Conservation (phyloP, 2,329 filamentous ascomycete genomes). For the Rachicladosporium sp. region DNA sequence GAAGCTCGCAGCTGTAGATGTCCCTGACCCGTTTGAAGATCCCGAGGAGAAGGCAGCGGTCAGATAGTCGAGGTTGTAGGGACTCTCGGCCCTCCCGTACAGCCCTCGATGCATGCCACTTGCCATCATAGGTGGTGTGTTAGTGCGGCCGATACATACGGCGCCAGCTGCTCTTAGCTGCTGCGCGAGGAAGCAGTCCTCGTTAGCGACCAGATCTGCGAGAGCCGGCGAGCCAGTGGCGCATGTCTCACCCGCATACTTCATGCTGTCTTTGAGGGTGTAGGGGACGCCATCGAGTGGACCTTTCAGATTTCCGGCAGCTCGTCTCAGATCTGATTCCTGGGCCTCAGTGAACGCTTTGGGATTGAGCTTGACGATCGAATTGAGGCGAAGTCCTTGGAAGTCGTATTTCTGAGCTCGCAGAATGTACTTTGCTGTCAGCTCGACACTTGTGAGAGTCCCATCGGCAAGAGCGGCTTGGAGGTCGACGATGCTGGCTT, state of each 20-base stretch:
- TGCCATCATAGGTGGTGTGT: constrained; percentile 49
- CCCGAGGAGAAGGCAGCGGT: constrained; percentile 45
- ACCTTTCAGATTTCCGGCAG: constrained; percentile 23
- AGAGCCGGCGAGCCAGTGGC: constrained; percentile 46
- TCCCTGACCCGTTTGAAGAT: constrained; percentile 45
- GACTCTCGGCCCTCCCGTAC: constrained; percentile 44
- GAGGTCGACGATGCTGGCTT: constrained; percentile 36
- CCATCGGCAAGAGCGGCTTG: constrained; percentile 30
- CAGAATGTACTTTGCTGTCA: constrained; percentile 34
- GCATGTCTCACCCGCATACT: constrained; percentile 40
- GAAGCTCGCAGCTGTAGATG: constrained; percentile 38
- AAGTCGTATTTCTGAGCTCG: constrained; percentile 38
- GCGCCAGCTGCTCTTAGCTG: constrained; percentile 38
- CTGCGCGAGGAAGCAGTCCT: constrained; percentile 41
- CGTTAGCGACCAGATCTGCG: constrained; percentile 34
- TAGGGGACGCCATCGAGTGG: constrained; percentile 45
- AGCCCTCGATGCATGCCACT: constrained; percentile 46
- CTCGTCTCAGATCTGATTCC: constrained; percentile 35
- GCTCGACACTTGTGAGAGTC: constrained; percentile 31
- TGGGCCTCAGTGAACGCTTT: constrained; percentile 35
- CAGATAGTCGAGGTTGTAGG: constrained; percentile 43
- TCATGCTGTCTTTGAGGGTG: constrained; percentile 47
- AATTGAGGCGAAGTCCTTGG: constrained; percentile 31
- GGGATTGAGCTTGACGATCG: constrained; percentile 37
- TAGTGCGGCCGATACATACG: constrained; percentile 43